Evolutionary conservation across 2,329 filamentous ascomycete genomes (phyloP).

Genomic region (Colletotrichum chlorophyti): DNA sequence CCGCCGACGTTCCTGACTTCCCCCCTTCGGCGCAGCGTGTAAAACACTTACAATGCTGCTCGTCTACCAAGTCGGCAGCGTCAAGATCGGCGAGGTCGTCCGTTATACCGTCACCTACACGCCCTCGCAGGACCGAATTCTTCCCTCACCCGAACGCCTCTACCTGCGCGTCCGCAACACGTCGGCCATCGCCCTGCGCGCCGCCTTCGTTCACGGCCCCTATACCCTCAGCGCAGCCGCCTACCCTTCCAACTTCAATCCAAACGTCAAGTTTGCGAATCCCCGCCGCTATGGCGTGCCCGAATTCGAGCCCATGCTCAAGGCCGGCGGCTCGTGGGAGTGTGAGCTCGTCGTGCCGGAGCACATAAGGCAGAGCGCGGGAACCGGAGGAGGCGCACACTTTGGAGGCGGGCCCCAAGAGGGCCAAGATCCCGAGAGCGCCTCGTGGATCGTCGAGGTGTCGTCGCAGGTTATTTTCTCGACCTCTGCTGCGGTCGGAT

Average conservation of each 20-base stretch:
- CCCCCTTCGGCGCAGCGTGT: neutral
- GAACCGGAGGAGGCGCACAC: constrained; percentile 49
- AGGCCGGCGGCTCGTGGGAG: constrained; percentile 88
- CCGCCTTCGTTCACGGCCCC: constrained; percentile 94
- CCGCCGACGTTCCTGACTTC: neutral
- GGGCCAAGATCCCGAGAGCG: constrained; percentile 59
- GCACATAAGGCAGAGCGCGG: constrained; percentile 72
- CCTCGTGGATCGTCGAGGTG: constrained; percentile 90
- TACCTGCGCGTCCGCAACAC: constrained; percentile 92
- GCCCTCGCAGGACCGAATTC: constrained; percentile 85
- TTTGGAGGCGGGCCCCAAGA: constrained; percentile 49
- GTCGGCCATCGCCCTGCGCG: constrained; percentile 86
- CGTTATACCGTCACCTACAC: constrained; percentile 93
- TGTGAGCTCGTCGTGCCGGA: constrained; percentile 83
- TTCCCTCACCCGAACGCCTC: constrained; percentile 82
- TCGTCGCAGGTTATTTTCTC: constrained; percentile 95
- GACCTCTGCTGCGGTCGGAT: constrained; percentile 83
- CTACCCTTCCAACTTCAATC: constrained; percentile 83
- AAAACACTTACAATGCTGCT: constrained; percentile 74
- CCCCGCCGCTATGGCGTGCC: constrained; percentile 77
- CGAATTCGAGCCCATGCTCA: constrained; percentile 95
- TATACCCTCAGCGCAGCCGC: constrained; percentile 90
- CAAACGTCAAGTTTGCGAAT: constrained; percentile 77
- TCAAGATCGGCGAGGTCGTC: constrained; percentile 94
- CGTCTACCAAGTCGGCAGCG: constrained; percentile 86